Percentiles rank a stretch among this genome's conserved stretches.
Conservation (phyloP, 1,284 basidiomycete species). For the Albatrellus sp. region DNA sequence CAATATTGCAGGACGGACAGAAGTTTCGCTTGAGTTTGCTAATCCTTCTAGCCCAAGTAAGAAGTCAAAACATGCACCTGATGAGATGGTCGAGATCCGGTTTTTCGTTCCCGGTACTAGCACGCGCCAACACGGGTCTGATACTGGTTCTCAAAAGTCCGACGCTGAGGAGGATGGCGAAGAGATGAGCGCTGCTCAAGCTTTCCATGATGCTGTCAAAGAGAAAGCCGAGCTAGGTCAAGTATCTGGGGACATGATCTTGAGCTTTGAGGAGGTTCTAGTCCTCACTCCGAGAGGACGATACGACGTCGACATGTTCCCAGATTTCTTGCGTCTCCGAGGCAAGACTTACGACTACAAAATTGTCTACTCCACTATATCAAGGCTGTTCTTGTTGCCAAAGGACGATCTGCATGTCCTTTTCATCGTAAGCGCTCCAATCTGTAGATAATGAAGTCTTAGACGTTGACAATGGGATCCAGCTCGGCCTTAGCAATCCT, state of each 20-base stretch:
- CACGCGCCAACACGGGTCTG: constrained; percentile 53
- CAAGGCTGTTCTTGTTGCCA: constrained; percentile 85
- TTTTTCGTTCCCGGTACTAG: constrained; percentile 88
- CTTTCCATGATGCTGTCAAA: constrained; percentile 94
- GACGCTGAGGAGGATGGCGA: constrained; percentile 56
- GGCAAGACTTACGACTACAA: constrained; percentile 99
- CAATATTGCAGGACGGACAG: constrained; percentile 94
- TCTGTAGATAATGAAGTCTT: background rate
- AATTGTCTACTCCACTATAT: constrained; percentile 85
- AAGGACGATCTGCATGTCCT: constrained; percentile 96
- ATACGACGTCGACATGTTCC: constrained; percentile 98
- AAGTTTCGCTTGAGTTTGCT: constrained; percentile 93
- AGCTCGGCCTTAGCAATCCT: constrained; percentile 84
- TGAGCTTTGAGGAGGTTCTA: constrained; percentile 95
- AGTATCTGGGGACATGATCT: constrained; percentile 83
- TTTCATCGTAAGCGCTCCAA: constrained; percentile 62
- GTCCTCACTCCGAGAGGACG: constrained; percentile 93
- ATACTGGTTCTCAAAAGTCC: constrained; percentile 62
- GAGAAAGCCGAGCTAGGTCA: constrained; percentile 95
- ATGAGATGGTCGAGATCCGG: constrained; percentile 93
- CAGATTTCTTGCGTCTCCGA: constrained; percentile 84
- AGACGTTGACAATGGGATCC: background rate
- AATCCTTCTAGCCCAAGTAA: constrained; percentile 34
- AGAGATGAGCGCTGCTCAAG: constrained; percentile 84
- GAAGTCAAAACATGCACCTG: constrained; percentile 37